phyloP scores from a whole-genome alignment of 169 alveolate species.

The Eimeria maxima region DNA sequence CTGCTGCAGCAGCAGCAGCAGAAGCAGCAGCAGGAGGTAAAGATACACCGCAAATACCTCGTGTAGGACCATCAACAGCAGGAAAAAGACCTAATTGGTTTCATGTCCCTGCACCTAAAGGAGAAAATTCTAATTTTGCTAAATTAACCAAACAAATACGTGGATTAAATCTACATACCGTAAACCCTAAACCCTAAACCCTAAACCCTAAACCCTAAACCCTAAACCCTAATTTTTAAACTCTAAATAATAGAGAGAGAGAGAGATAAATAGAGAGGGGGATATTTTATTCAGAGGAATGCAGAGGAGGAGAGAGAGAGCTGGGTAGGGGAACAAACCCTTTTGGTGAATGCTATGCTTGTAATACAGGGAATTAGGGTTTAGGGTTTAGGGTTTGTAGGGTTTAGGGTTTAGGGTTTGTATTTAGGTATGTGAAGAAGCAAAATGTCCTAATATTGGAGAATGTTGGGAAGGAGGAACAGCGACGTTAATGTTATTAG shows the following conservation, averaged over 20 bases:
- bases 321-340: too few species aligned
- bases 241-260: too few species aligned
- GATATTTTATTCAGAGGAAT: too few species aligned
- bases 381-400: background rate
- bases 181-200: constrained; percentile 50
- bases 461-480: constrained; percentile 92
- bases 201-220: constrained; percentile 34
- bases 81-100: constrained; percentile 87
- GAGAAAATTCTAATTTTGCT: constrained; percentile 63
- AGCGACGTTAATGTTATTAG: constrained; percentile 89
- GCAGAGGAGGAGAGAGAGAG: too few species aligned
- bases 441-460: constrained; percentile 90
- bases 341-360: too few species aligned
- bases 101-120: constrained; percentile 88
- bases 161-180: constrained; percentile 85
- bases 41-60: constrained; percentile 21
- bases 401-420: constrained; percentile 10
- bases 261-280: too few species aligned
- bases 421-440: constrained; percentile 87
- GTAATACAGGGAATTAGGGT: background rate
- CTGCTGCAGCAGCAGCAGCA: background rate
- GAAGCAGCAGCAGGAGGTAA: background rate
- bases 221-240: background rate
- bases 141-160: constrained; percentile 79
- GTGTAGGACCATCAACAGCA: constrained; percentile 85